These are phyloP conservation scores for Epithemia pelagica DNA, from an alignment of 108 stramenopile species.

Conservation along the genomic window DNA sequence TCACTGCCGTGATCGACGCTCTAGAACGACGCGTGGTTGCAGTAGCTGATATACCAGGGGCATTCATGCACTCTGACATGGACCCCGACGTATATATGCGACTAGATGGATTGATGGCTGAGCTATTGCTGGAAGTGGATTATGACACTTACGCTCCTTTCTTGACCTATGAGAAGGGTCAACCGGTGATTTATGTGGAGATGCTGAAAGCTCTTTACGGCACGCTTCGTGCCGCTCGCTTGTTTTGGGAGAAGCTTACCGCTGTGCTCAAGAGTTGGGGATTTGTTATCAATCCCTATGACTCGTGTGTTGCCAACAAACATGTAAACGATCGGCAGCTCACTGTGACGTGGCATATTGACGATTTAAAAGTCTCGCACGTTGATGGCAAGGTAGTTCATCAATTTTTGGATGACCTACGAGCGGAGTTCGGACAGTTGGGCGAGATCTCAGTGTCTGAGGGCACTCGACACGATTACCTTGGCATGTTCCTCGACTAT, in stretches of 20 bases:
- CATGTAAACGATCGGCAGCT: constrained; percentile 25
- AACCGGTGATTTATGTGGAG: constrained; percentile 18
- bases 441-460: constrained; percentile 1
- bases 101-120: constrained; percentile 18
- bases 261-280: constrained; percentile 7
- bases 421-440: background rate
- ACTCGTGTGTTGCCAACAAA: constrained; percentile 37
- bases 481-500: constrained; percentile 31
- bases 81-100: constrained; percentile 16
- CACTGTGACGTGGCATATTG: constrained; percentile 31
- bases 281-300: constrained; percentile 38
- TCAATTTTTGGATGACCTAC: background rate
- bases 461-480: constrained; percentile 20
- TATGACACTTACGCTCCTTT: constrained; percentile 12
- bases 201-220: constrained; percentile 32
- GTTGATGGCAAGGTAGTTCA: constrained; percentile 9
- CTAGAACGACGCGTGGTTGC: constrained; percentile 30
- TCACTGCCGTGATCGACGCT: constrained; percentile 25
- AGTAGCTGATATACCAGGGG: constrained; percentile 36
- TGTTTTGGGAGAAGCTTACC: constrained; percentile 19
- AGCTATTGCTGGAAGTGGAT: constrained; percentile 18
- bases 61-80: constrained; percentile 39
- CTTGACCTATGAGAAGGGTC: constrained; percentile 14
- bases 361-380: constrained; percentile 22
- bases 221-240: constrained; percentile 16